Percentiles rank a stretch among this genome's conserved stretches.
phyloP scores from a whole-genome alignment of 1,284 basidiomycete genomes.

The Ceratobasidium sp. region DNA sequence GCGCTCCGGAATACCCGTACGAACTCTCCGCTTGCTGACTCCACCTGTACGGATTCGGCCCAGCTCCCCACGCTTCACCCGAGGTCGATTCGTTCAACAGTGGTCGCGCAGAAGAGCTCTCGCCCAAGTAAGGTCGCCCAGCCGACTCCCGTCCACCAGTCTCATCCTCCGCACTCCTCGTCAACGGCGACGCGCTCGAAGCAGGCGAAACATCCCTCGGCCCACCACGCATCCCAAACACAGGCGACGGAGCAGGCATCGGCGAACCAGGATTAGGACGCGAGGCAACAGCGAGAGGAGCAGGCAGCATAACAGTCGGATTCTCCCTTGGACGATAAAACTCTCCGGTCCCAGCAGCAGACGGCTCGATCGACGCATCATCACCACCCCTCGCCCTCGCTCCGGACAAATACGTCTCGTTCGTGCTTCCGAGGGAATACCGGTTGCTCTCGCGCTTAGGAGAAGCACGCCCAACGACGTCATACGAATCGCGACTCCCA shows the following conservation, averaged over 20 bases:
- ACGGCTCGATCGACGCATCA: conserved; percentile 39
- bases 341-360: conserved; percentile 9
- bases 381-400: conserved; percentile 1
- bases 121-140: conserved; percentile 9
- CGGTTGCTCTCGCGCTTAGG: conserved; percentile 74
- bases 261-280: conserved; percentile 18
- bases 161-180: conserved; percentile 29
- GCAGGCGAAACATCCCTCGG: conserved; percentile 33
- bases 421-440: conserved; percentile 81
- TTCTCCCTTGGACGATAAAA: conserved; percentile 41
- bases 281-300: conserved; percentile 34
- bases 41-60: conserved; percentile 41
- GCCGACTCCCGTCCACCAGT: neutral
- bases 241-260: neutral
- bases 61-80: conserved; percentile 33
- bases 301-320: conserved; percentile 39
- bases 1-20: conserved; percentile 18
- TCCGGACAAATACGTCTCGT: conserved; percentile 68
- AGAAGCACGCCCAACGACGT: conserved; percentile 59
- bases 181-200: conserved; percentile 27
- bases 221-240: conserved; percentile 15
- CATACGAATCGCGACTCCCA: conserved; percentile 79
- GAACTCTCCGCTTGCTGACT: conserved; percentile 22
- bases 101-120: conserved; percentile 31
- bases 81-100: conserved; percentile 42